phyloP scores from a whole-genome alignment of 148 eudicot genomes.

The Dianthus caryophyllus region DNA sequence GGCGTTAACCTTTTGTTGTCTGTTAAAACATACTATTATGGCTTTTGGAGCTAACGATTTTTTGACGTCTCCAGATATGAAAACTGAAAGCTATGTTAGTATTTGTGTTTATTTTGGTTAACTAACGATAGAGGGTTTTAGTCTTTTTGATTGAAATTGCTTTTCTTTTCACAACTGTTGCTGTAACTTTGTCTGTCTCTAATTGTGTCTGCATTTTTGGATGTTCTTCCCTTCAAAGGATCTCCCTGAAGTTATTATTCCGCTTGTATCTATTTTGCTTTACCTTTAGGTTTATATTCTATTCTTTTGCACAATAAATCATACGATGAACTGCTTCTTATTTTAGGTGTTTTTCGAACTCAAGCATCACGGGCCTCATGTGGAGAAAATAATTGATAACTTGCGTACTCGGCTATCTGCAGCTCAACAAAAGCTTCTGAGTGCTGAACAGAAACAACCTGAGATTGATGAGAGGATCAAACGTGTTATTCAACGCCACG shows the following conservation, averaged over 20 bases:
- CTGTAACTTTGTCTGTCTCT: neutral
- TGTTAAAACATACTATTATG: neutral
- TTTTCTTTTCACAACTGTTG: neutral
- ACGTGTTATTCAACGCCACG: conserved; percentile 45
- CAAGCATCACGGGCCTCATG: conserved; percentile 78
- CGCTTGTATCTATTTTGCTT: neutral
- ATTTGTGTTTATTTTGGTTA: neutral
- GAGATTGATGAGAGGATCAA: conserved; percentile 49
- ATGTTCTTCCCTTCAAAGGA: neutral
- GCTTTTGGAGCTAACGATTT: neutral
- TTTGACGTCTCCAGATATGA: neutral
- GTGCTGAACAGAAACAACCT: conserved; percentile 60
- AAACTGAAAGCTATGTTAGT: neutral
- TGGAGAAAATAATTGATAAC: conserved; percentile 68
- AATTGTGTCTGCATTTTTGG: neutral
- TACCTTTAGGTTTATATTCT: neutral
- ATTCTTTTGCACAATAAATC: neutral
- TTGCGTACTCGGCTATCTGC: conserved; percentile 54
- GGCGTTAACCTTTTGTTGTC: neutral
- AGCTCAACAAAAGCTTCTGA: conserved; percentile 53
- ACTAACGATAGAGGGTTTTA: neutral
- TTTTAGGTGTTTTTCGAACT: conserved; percentile 77
- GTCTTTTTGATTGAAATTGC: neutral
- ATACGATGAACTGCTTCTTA: conserved; percentile 4
- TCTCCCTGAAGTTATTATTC: no score